These are phyloP conservation scores for Alternaria metachromatica DNA, from an alignment of 2,329 filamentous ascomycete species.

Conservation along the genomic window DNA sequence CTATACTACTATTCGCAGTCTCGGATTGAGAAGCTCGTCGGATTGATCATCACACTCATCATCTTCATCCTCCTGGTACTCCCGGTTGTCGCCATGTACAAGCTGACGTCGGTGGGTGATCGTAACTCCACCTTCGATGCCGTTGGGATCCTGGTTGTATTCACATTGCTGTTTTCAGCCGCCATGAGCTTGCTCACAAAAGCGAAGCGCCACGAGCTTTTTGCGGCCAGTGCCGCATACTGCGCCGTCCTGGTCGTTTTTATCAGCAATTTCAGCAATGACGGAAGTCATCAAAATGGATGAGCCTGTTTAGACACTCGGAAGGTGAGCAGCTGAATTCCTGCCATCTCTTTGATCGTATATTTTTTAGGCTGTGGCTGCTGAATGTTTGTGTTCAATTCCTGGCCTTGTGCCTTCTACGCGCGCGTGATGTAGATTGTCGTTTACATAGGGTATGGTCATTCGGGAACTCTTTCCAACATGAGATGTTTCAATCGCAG, in stretches of 20 bases:
- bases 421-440: not conserved
- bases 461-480: not conserved
- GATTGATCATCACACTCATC: slow-evolving; percentile 45
- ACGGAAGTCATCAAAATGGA: not conserved
- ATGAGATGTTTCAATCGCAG: not conserved
- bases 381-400: not conserved
- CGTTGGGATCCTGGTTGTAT: slow-evolving; percentile 50
- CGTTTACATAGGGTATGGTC: not conserved
- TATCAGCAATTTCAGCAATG: slow-evolving; percentile 43
- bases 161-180: slow-evolving; percentile 46
- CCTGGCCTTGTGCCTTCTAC: too few relatives aligned
- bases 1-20: slow-evolving; percentile 42
- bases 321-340: not conserved
- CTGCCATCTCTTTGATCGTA: not conserved
- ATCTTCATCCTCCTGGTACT: slow-evolving; percentile 49
- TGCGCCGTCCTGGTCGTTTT: slow-evolving; percentile 49
- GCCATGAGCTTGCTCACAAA: slow-evolving; percentile 44
- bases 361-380: not conserved
- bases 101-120: slow-evolving; percentile 35
- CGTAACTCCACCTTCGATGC: slow-evolving; percentile 45
- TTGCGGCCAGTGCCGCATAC: slow-evolving; percentile 46
- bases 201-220: slow-evolving; percentile 45
- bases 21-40: slow-evolving; percentile 44
- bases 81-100: slow-evolving; percentile 48
- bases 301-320: not conserved